phyloP scores from a whole-genome alignment of 2,329 filamentous ascomycete genomes.

The Alternaria sp. region DNA sequence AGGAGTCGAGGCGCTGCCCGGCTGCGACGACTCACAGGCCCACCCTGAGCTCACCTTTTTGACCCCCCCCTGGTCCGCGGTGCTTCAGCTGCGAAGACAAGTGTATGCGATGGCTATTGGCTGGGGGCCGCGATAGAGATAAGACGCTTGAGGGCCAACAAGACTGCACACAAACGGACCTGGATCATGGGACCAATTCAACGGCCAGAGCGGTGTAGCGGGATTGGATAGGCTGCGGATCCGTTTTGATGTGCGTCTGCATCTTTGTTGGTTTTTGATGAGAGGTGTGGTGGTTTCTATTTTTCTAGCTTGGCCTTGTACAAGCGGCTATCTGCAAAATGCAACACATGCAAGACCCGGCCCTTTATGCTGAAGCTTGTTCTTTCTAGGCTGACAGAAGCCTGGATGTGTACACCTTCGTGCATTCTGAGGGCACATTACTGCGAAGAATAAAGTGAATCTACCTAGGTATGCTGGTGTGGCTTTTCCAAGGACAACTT shows the following conservation, averaged over 20 bases:
- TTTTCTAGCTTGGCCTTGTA: constrained; percentile 1
- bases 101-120: constrained; percentile 15
- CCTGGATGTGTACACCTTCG: neutral
- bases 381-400: neutral
- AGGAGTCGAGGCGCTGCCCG: constrained; percentile 8
- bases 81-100: constrained; percentile 12
- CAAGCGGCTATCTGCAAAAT: neutral
- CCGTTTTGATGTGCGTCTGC: neutral
- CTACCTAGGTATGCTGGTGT: neutral
- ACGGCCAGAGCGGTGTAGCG: constrained; percentile 1
- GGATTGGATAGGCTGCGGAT: neutral
- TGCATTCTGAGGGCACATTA: neutral
- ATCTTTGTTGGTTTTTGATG: constrained; percentile 11
- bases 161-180: constrained; percentile 15
- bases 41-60: constrained; percentile 11
- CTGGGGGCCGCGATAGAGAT: constrained; percentile 12
- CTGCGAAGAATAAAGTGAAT: neutral
- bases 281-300: constrained; percentile 7
- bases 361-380: neutral
- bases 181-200: constrained; percentile 1
- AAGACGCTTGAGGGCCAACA: constrained; percentile 18
- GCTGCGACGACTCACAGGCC: constrained; percentile 15
- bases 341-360: neutral
- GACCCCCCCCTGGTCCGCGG: constrained; percentile 2
- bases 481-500: neutral